Evolutionary conservation across 805 yeast species (phyloP), one percentile per base, ranked within the genome.

Genomic region (Lipomyces chichibuensis): DNA sequence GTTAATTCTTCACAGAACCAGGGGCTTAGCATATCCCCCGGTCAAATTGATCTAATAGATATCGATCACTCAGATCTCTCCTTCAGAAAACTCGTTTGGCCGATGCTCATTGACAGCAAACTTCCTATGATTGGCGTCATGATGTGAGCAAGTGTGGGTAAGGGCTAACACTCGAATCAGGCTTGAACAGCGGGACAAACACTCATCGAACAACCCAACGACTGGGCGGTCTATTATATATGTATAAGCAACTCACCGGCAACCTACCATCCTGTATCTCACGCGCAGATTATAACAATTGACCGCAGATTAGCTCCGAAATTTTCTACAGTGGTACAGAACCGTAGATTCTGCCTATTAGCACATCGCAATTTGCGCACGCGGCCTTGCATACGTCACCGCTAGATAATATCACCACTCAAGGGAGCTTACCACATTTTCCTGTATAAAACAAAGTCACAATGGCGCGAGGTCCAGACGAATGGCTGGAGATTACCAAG

Each of bases 401-500:
- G 20, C 13, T n/a, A 43, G n/a, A 7, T 14, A 6, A 7, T 1
- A n/a, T 14, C 49, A 43, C 49, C n/a, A 43, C 9, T 7, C 49
- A 43, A n/a, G 20, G n/a, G n/a, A 25, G 13, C 25, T 13, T 23
- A 14, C 55, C 20, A 14, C 35, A 25, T 25, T 17, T 20, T 11
- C 20, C n/a, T 5, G 25, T 14, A 52, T 20, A 52, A 6, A n/a
- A 29, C 17, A 54, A 17, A 14, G 57, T 25, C 49, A 60, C 54
- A 61, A 74, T 74, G 78, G 70, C 72, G 54, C 75, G 78, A 51
- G 97, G 97, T 56, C 98, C 98, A 29, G 97, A 95, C 74, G 91
- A 87, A 75, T 95, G 99, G 99, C 85, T 94, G 70, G 98, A 94
- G 78, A 93, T 90, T 72, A 90, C 94, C 75, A 89, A 89, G 76